phyloP scores from a whole-genome alignment of 2,329 filamentous ascomycete genomes.

The Arthrobotrys conoides region DNA sequence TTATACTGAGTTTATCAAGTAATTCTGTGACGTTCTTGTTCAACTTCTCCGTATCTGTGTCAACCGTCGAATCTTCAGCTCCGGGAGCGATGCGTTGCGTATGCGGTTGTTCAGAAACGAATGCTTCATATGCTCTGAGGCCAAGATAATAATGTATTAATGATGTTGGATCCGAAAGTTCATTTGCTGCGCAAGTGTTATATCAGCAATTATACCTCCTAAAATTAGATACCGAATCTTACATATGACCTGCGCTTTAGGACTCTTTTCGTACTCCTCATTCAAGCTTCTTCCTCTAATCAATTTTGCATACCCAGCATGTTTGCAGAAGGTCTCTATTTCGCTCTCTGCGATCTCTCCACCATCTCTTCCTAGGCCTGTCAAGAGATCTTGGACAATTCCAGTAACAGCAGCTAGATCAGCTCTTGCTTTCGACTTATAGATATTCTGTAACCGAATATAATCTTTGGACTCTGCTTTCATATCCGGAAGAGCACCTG shows the following conservation, averaged over 20 bases:
- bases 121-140: conserved; percentile 67
- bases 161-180: conserved; percentile 69
- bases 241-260: conserved; percentile 68
- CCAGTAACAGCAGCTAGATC: conserved; percentile 82
- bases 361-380: conserved; percentile 69
- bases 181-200: conserved; percentile 39
- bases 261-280: conserved; percentile 66
- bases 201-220: background rate
- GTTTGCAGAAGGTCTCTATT: conserved; percentile 94
- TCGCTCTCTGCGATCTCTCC: conserved; percentile 76
- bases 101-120: conserved; percentile 52
- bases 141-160: conserved; percentile 79
- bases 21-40: conserved; percentile 37
- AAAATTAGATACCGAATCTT: conserved; percentile 66
- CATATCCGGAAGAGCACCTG: conserved; percentile 94
- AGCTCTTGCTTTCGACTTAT: conserved; percentile 78
- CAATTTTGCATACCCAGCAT: conserved; percentile 91
- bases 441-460: conserved; percentile 89
- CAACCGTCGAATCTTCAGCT: conserved; percentile 53
- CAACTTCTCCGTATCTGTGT: conserved; percentile 58
- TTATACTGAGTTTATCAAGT: conserved; percentile 46
- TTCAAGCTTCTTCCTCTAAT: conserved; percentile 76
- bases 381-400: conserved; percentile 70
- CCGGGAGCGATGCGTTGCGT: conserved; percentile 57
- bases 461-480: conserved; percentile 94